Evolutionary conservation across 345 rosid genomes (phyloP).

Genomic region (Heritiera fomes): DNA sequence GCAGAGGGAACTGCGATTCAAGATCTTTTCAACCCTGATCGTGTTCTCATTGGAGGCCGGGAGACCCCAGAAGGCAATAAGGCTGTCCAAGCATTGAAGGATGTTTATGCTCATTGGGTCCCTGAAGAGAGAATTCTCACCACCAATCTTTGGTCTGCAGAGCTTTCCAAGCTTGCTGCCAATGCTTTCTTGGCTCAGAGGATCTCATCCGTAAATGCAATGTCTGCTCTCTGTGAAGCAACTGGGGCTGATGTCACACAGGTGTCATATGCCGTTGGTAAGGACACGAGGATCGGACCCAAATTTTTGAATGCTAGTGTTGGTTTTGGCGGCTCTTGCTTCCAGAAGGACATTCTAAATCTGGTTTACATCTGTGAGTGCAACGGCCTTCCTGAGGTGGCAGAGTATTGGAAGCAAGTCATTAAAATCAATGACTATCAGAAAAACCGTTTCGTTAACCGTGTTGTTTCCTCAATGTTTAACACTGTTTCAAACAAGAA

Average conservation of each 20-base stretch:
- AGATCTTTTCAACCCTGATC: conserved; percentile 74
- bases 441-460: conserved; percentile 81
- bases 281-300: conserved; percentile 75
- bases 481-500: conserved; percentile 79
- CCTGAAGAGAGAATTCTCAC: conserved; percentile 75
- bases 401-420: conserved; percentile 93
- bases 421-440: conserved; percentile 90
- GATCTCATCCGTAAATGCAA: conserved; percentile 87
- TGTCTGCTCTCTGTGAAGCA: conserved; percentile 92
- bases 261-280: conserved; percentile 81
- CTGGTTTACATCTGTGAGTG: conserved; percentile 91
- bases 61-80: conserved; percentile 79
- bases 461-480: conserved; percentile 82
- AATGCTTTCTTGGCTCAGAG: conserved; percentile 89
- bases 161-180: conserved; percentile 95
- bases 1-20: conserved; percentile 89
- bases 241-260: conserved; percentile 82
- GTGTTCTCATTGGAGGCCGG: conserved; percentile 88
- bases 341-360: conserved; percentile 85
- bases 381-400: conserved; percentile 89
- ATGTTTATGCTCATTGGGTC: conserved; percentile 84
- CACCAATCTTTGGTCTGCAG: conserved; percentile 93
- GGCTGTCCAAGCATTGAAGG: conserved; percentile 76
- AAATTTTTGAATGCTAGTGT: conserved; percentile 87
- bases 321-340: conserved; percentile 89